Evolutionary conservation across 768 basidiomycete genomes (phyloP).

Genomic region (Lentinula detonsa): DNA sequence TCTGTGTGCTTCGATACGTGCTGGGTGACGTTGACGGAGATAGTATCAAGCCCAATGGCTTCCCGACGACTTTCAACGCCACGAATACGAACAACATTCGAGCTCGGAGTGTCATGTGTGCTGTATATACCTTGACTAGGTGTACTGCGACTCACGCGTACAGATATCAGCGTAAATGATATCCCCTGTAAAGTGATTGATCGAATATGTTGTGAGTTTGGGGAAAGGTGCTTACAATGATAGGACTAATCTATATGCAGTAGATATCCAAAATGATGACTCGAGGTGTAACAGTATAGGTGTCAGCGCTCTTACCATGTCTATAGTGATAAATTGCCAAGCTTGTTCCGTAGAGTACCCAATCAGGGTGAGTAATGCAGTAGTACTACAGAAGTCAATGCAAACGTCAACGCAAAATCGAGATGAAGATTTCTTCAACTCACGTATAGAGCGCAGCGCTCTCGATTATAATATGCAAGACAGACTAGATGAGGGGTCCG

Average conservation of each 20-base stretch:
- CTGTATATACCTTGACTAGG: background rate
- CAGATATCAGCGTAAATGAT: conserved; percentile 2
- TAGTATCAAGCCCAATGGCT: background rate
- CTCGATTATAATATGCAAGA: background rate
- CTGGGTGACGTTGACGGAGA: background rate
- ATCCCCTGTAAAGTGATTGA: background rate
- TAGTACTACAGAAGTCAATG: background rate
- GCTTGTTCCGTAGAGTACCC: background rate
- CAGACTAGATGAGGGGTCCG: background rate
- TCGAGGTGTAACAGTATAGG: background rate
- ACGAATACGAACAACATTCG: background rate
- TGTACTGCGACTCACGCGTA: background rate
- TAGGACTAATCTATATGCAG: background rate
- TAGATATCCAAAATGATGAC: background rate
- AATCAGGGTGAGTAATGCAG: background rate
- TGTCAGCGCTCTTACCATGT: background rate
- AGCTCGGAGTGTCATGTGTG: background rate
- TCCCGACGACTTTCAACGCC: background rate
- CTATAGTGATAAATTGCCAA: background rate
- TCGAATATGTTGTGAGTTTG: background rate
- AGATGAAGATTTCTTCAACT: background rate
- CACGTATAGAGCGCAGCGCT: conserved; percentile 2
- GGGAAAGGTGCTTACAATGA: background rate
- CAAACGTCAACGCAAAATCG: background rate
- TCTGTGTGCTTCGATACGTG: background rate